Conservation (phyloP, 2,329 filamentous ascomycete genomes). For the Fusarium subglutinans region DNA sequence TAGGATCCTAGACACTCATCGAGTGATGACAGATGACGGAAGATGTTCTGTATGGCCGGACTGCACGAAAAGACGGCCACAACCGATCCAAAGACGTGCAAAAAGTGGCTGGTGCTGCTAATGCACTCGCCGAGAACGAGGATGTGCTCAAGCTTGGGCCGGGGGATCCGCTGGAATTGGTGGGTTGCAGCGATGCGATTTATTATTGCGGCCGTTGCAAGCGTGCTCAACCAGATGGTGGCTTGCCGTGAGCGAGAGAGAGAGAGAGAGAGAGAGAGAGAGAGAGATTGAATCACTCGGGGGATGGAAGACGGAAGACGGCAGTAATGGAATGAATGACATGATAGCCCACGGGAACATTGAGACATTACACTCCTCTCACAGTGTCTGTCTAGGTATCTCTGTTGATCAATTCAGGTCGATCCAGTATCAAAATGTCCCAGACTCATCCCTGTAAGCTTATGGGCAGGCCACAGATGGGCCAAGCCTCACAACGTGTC, state of each 20-base stretch:
- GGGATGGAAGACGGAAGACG: neutral
- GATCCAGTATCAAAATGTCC: neutral
- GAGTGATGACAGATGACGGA: constrained; percentile 38
- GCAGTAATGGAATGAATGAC: neutral
- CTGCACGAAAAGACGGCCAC: constrained; percentile 24
- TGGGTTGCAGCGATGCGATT: constrained; percentile 28
- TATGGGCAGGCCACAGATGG: constrained; percentile 8
- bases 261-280: neutral
- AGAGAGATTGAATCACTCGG: neutral
- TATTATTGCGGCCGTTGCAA: constrained; percentile 20
- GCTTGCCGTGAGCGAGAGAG: neutral
- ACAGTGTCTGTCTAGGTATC: neutral
- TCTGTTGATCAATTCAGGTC: neutral
- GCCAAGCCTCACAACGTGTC: constrained; percentile 20
- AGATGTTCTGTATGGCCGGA: constrained; percentile 25
- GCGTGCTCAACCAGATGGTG: constrained; percentile 5
- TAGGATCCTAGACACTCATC: constrained; percentile 1
- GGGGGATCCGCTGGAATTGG: constrained; percentile 32
- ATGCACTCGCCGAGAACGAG: constrained; percentile 22
- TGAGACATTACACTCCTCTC: neutral
- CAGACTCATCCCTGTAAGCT: constrained; percentile 11
- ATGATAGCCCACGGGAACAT: neutral
- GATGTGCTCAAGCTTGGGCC: constrained; percentile 23
- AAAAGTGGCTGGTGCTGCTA: constrained; percentile 26
- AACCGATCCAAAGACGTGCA: constrained; percentile 18